Evolutionary conservation across 495 filamentous ascomycete species (phyloP).

Genomic region (Lophiostoma macrostomum): DNA sequence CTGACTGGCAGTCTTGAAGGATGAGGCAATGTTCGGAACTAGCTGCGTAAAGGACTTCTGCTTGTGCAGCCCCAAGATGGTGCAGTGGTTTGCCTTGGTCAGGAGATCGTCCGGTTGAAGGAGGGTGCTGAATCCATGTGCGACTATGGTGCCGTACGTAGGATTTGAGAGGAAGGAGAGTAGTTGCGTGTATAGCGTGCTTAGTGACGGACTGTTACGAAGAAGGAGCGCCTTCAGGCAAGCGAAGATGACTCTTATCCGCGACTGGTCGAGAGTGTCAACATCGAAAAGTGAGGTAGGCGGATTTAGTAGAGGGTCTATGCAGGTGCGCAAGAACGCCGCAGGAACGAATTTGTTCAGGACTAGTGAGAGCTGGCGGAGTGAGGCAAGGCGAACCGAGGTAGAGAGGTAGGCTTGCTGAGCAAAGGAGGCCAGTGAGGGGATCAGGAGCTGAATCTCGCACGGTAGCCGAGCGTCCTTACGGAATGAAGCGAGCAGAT

Average conservation of each 20-base stretch:
- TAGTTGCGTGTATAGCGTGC: constrained; percentile 51
- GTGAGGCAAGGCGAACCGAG: constrained; percentile 46
- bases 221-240: constrained; percentile 43
- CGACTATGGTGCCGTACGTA: constrained; percentile 46
- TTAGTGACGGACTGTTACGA: constrained; percentile 39
- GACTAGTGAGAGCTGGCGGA: constrained; percentile 62
- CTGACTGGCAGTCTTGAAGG: constrained; percentile 50
- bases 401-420: constrained; percentile 12
- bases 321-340: constrained; percentile 40
- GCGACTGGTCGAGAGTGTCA: constrained; percentile 37
- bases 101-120: constrained; percentile 65
- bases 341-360: constrained; percentile 64
- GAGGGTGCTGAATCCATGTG: constrained; percentile 59
- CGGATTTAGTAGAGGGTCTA: constrained; percentile 37
- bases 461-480: constrained; percentile 41
- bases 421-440: constrained; percentile 22
- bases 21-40: constrained; percentile 55
- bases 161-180: constrained; percentile 54
- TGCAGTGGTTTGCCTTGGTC: constrained; percentile 60
- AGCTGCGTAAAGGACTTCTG: constrained; percentile 64
- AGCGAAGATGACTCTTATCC: constrained; percentile 42
- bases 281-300: constrained; percentile 30
- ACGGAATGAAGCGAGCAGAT: constrained; percentile 58
- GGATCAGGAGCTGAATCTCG: constrained; percentile 38
- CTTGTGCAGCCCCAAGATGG: constrained; percentile 60